Evolutionary conservation across 176 grass and related monocot genomes (phyloP).

Genomic region (Triticum dicoccoides): DNA sequence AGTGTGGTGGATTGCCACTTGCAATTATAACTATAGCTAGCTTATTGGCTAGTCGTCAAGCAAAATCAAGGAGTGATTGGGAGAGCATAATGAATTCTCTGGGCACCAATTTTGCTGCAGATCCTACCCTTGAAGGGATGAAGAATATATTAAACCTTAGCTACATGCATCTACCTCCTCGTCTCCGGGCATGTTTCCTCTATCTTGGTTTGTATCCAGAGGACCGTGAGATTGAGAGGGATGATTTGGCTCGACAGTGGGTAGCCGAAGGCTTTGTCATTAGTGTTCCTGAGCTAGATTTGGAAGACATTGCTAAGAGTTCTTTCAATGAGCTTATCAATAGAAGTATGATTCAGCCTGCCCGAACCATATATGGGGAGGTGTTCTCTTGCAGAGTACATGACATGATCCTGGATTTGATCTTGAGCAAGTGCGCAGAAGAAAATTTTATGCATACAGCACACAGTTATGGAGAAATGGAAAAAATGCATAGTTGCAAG

Average conservation of each 20-base stretch:
- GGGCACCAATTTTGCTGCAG: background rate
- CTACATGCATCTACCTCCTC: background rate
- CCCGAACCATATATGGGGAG: background rate
- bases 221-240: background rate
- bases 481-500: too few relatives aligned
- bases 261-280: background rate
- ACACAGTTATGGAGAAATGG: too few relatives aligned
- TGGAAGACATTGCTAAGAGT: background rate
- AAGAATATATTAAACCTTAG: background rate
- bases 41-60: background rate
- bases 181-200: background rate
- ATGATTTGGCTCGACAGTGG: background rate
- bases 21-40: background rate
- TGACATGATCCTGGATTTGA: background rate
- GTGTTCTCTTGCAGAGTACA: background rate
- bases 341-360: background rate
- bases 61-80: background rate
- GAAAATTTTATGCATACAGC: background rate
- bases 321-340: background rate
- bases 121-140: background rate
- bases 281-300: background rate
- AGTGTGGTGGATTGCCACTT: constrained; percentile 1
- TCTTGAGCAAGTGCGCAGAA: background rate
- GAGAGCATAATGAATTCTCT: background rate
- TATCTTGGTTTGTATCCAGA: background rate